Percentiles rank a stretch among this genome's conserved stretches.
Evolutionary conservation across 176 grass and related monocot genomes (phyloP).

Genomic region (Oryza meridionalis): DNA sequence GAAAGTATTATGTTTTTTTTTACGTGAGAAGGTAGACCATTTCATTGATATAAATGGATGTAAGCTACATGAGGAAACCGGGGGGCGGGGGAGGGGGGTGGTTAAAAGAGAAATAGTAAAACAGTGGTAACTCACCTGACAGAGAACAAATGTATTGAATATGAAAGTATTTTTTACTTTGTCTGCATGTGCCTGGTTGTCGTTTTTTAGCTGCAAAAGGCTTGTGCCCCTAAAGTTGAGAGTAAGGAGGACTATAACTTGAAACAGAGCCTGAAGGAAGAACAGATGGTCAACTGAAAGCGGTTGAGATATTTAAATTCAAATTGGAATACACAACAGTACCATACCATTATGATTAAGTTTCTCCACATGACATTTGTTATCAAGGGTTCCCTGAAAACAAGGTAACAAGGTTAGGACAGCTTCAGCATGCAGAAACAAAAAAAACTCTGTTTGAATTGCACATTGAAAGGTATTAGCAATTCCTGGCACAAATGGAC

Average conservation of each 20-base stretch:
- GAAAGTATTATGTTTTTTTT: neutral
- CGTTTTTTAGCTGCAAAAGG: conserved; percentile 71
- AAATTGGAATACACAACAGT: neutral
- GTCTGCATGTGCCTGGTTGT: conserved; percentile 65
- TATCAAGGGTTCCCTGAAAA: conserved; percentile 82
- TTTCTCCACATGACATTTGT: conserved; percentile 99
- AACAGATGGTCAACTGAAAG: conserved; percentile 17
- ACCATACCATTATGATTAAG: conserved; percentile 81
- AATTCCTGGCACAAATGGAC: neutral
- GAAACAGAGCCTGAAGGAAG: conserved; percentile 71
- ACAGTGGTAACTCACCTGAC: conserved; percentile 62
- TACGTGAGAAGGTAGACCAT: too few relatives aligned
- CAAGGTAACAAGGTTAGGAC: conserved; percentile 37
- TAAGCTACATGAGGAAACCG: too few relatives aligned
- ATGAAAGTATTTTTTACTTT: conserved; percentile 93
- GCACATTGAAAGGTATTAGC: neutral
- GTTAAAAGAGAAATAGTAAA: neutral
- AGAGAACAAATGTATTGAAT: conserved; percentile 97
- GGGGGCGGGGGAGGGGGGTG: too few relatives aligned
- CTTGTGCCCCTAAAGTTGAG: conserved; percentile 77
- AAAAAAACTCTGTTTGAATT: conserved; percentile 26
- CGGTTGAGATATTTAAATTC: neutral
- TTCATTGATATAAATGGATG: too few relatives aligned
- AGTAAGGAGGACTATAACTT: conserved; percentile 78
- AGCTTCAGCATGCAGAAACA: conserved; percentile 3